A percentile compares a stretch with the other conserved stretches of the same genome.
Conservation (phyloP, 1,284 basidiomycete genomes). For the Rhizoctonia solani region DNA sequence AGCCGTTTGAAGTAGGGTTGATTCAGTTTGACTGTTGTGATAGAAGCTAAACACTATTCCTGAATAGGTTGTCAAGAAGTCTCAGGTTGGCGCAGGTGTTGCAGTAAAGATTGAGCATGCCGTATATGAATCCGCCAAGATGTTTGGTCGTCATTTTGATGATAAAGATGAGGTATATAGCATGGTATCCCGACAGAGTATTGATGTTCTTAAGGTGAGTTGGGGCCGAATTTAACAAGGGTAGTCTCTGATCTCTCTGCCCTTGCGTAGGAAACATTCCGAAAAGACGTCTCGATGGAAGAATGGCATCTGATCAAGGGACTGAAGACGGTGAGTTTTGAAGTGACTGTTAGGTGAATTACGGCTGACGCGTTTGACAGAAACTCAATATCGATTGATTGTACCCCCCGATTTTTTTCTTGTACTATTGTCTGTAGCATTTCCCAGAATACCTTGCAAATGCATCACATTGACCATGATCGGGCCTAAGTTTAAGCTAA, state of each 20-base stretch:
- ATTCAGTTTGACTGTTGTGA: neutral
- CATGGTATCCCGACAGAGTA: slow-evolving; percentile 87
- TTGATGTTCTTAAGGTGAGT: slow-evolving; percentile 88
- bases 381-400: slow-evolving; percentile 29
- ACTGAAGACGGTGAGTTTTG: slow-evolving; percentile 76
- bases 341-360: too few relatives aligned
- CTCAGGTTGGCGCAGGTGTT: slow-evolving; percentile 92
- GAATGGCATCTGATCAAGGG: slow-evolving; percentile 95
- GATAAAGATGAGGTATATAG: slow-evolving; percentile 95
- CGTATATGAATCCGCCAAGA: slow-evolving; percentile 92
- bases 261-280: slow-evolving; percentile 72
- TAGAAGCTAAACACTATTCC: neutral
- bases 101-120: slow-evolving; percentile 99
- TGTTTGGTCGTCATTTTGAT: slow-evolving; percentile 93
- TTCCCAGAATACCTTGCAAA: neutral
- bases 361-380: neutral
- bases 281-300: slow-evolving; percentile 85
- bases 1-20: slow-evolving; percentile 65
- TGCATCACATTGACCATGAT: neutral
- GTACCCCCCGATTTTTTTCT: neutral
- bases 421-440: neutral
- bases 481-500: neutral
- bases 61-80: slow-evolving; percentile 83
- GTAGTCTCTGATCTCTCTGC: slow-evolving; percentile 23
- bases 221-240: too few relatives aligned